phyloP scores from a whole-genome alignment of 176 grass and related monocot species.

The Oryza meridionalis region DNA sequence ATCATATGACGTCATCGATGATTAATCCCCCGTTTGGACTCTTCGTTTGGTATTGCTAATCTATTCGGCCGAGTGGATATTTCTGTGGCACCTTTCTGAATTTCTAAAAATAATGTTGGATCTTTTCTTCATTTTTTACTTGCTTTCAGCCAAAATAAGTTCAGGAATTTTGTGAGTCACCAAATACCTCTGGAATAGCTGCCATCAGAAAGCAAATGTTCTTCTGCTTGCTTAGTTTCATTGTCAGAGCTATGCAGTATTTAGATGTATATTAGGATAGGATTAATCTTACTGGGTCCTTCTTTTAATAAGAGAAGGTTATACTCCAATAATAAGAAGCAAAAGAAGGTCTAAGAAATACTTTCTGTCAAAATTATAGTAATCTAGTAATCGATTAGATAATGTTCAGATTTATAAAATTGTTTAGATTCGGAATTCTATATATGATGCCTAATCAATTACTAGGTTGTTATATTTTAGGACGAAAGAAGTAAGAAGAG shows the following conservation, averaged over 20 bases:
- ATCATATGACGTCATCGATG: background rate
- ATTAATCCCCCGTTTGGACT: background rate
- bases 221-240: background rate
- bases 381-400: no score
- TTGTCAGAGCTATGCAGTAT: background rate
- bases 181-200: background rate
- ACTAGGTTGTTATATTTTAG: no score
- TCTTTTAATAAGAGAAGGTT: background rate
- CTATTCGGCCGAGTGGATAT: background rate
- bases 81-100: background rate
- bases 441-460: no score
- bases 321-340: background rate
- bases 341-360: no score
- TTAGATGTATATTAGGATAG: background rate
- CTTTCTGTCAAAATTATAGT: no score
- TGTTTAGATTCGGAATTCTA: no score
- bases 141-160: background rate
- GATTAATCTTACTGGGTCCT: background rate
- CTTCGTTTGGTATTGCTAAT: conserved; percentile 9
- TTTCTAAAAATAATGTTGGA: background rate
- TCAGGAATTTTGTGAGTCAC: background rate
- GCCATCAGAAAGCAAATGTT: background rate
- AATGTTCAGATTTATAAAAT: no score
- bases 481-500: background rate
- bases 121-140: background rate